Base-by-base conservation (phyloP, 2,329 filamentous ascomycete species). In the Ophiostoma pallidulum region DNA sequence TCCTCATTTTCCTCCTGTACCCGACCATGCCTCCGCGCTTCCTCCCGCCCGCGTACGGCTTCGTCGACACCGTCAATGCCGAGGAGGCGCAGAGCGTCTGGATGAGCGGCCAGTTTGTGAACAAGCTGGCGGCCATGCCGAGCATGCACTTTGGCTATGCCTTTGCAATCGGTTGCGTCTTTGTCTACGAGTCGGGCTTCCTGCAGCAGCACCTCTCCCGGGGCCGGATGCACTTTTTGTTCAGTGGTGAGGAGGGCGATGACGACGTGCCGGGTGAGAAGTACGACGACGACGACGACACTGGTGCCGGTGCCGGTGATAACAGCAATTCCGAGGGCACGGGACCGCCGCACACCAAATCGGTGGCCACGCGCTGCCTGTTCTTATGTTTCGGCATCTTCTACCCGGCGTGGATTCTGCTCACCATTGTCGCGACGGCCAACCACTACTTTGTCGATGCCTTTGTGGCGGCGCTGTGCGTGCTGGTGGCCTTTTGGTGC, bases 381-480 rank as follows among this genome's bases (percentile, higher is more conserved):
- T 56, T 58, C 36, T 46, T 58, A 8, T 31, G 48, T 18, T 41
- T 74, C 14, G 74, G 75, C 26, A 49, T 78, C 16, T 62, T 66
- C 40, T 79, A 79, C 56, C 75, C 75, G 2, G 54, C 61, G 5
- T 69, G 74, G 56, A 75, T 79, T 44, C 57, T 80, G 41, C 65
- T 71, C 0, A 73, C 72, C 26, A 81, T 82, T 50, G 71, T 82
- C 24, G 72, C 77, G 14, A 81, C 77, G 0, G 78, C 77, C 29
- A 82, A 82, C 56, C 78, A 73, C 55, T 73, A 84, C 59, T 73
- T 83, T 40, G 68, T 85, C 4, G 82, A 86, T 61, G 80, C 82
- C 0, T 68, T 82, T 18, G 81, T 78, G 1, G 80, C 81, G 0
- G 71, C 75, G 1, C 55, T 75, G 16, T 78, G 85, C 3, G 82